Percentiles rank a stretch among this genome's conserved stretches.
Evolutionary conservation across 352 stramenopile genomes (phyloP).

Genomic region (Globisporangium emineosum): DNA sequence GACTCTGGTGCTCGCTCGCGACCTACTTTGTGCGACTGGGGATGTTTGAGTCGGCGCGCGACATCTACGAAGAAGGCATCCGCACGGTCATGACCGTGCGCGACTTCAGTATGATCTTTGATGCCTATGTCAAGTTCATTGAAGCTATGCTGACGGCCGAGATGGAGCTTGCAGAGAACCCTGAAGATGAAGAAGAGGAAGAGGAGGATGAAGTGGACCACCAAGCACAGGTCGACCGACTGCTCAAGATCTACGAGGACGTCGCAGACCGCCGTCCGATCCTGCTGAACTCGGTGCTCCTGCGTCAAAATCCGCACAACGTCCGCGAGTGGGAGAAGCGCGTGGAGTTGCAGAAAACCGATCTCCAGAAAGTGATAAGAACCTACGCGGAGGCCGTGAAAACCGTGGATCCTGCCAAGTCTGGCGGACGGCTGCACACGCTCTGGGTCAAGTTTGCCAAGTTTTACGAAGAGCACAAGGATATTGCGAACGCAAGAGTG

Average conservation of each 20-base stretch:
- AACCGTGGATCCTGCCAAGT: conserved; percentile 84
- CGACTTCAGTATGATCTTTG: conserved; percentile 99
- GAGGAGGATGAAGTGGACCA: conserved; percentile 53
- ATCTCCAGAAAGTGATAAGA: conserved; percentile 64
- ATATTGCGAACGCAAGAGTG: conserved; percentile 89
- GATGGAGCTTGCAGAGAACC: conserved; percentile 83
- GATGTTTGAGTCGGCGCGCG: conserved; percentile 95
- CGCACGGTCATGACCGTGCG: conserved; percentile 76
- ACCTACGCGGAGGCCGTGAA: conserved; percentile 92
- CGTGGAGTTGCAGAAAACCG: conserved; percentile 75
- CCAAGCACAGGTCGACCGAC: conserved; percentile 67
- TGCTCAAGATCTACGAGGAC: conserved; percentile 89
- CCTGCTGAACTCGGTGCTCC: conserved; percentile 93
- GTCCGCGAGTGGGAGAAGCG: conserved; percentile 98
- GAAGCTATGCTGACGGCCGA: conserved; percentile 96
- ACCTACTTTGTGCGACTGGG: conserved; percentile 97
- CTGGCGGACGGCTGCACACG: conserved; percentile 83
- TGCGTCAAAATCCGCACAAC: conserved; percentile 99
- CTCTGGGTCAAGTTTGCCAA: conserved; percentile 95
- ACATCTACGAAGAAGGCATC: conserved; percentile 94
- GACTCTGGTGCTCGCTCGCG: conserved; percentile 96
- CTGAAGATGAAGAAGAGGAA: conserved; percentile 64
- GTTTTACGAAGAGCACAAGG: conserved; percentile 93
- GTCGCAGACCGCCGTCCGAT: conserved; percentile 94
- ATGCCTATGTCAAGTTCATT: conserved; percentile 98